Evolutionary conservation across 495 filamentous ascomycete genomes (phyloP).

Genomic region (Chaetomidium leptoderma): DNA sequence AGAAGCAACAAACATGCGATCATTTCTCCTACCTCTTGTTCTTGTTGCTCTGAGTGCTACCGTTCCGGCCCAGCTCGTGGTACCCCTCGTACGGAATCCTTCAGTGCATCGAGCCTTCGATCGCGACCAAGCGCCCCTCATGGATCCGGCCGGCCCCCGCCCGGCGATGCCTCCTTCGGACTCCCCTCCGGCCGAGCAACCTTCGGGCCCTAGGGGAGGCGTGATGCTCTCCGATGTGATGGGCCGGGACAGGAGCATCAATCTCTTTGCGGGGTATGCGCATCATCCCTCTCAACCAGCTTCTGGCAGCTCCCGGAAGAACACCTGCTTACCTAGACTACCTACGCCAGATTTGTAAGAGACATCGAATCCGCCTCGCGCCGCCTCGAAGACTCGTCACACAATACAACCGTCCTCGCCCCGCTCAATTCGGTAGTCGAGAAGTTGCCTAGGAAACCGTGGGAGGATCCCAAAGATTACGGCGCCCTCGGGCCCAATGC

Average conservation of each 20-base stretch:
- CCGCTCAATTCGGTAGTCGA: conserved; percentile 79
- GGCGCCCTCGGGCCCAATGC: conserved; percentile 64
- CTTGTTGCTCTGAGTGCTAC: conserved; percentile 21
- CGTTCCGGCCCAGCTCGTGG: conserved; percentile 28
- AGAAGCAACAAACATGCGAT: conserved; percentile 14
- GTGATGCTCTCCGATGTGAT: conserved; percentile 81
- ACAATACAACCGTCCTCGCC: conserved; percentile 86
- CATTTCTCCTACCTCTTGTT: conserved; percentile 12
- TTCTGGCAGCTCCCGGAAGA: background rate
- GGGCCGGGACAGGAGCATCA: conserved; percentile 72
- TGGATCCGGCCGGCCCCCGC: conserved; percentile 35
- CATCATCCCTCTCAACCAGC: background rate
- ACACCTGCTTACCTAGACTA: background rate
- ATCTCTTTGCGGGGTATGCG: conserved; percentile 68
- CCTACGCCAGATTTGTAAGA: conserved; percentile 54
- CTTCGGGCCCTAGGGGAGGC: conserved; percentile 35
- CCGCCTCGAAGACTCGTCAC: conserved; percentile 62
- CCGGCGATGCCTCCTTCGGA: conserved; percentile 34
- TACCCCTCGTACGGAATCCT: conserved; percentile 22
- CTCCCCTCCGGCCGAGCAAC: conserved; percentile 34
- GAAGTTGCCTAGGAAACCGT: conserved; percentile 80
- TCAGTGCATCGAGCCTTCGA: conserved; percentile 9
- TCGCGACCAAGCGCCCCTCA: conserved; percentile 34
- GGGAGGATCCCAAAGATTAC: conserved; percentile 88
- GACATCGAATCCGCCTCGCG: conserved; percentile 68